Conservation (phyloP, 371 early-diverging fungal genomes). For the Funneliformis caledonium region DNA sequence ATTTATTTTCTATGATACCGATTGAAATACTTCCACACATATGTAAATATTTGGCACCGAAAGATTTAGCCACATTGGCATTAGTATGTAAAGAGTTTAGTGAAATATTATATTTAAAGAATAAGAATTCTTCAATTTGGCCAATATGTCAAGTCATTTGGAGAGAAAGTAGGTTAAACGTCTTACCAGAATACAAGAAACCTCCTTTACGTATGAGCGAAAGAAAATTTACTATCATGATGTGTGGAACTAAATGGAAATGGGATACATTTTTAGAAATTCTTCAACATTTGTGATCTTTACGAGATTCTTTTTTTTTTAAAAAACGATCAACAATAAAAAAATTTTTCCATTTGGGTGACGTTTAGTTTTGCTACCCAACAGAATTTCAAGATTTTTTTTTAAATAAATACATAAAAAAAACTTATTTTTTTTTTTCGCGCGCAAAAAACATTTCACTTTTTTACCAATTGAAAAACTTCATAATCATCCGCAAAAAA, state of each 20-base stretch:
- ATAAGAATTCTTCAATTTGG: slow-evolving; percentile 9
- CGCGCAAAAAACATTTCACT: neutral
- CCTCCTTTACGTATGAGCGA: slow-evolving; percentile 9
- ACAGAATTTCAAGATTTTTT: no score
- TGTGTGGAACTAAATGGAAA: neutral
- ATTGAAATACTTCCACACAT: slow-evolving; percentile 33
- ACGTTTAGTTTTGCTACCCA: no score
- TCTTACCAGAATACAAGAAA: slow-evolving; percentile 24
- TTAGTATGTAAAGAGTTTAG: slow-evolving; percentile 11
- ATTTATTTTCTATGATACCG: neutral
- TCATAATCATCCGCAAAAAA: slow-evolving; percentile 18
- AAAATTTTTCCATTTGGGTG: no score
- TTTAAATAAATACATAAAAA: no score
- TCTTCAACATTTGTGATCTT: neutral
- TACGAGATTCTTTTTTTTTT: no score
- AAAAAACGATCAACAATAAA: no score
- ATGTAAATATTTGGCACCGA: slow-evolving; percentile 18
- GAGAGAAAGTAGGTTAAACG: slow-evolving; percentile 6
- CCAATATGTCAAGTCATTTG: slow-evolving; percentile 19
- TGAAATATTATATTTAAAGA: neutral
- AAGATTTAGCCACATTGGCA: neutral
- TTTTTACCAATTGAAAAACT: slow-evolving; percentile 2
- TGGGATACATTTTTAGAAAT: neutral
- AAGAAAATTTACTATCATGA: neutral
- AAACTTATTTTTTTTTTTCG: no score